These are phyloP conservation scores for Phoenix roebelenii DNA, from an alignment of 176 grass and related monocot genomes.

Conservation along the genomic window DNA sequence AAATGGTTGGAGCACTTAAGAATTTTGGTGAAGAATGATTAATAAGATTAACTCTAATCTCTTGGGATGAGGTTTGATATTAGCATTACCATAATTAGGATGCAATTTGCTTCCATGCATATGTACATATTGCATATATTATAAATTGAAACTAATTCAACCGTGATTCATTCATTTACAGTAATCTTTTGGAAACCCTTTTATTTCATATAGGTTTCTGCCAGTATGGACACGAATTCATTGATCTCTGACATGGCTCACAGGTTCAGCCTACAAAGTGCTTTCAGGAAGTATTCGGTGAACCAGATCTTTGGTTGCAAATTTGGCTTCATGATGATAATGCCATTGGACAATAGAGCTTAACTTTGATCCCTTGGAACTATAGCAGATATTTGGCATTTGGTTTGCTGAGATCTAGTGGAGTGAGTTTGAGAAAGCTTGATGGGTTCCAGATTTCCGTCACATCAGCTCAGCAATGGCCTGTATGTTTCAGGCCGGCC, in stretches of 20 bases:
- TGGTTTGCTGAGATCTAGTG: not conserved
- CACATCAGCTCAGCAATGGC: constrained; percentile 18
- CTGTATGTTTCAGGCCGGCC: constrained; percentile 18
- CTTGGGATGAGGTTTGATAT: too few relatives aligned
- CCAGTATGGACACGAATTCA: not conserved
- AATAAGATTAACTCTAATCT: too few relatives aligned
- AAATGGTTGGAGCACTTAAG: too few relatives aligned
- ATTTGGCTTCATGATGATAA: not conserved
- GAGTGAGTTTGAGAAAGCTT: not conserved
- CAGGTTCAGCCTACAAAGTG: too few relatives aligned
- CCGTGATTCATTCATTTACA: too few relatives aligned
- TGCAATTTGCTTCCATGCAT: too few relatives aligned
- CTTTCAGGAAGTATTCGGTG: not conserved
- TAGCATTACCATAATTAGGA: too few relatives aligned
- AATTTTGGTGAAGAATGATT: too few relatives aligned
- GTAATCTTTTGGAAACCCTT: too few relatives aligned
- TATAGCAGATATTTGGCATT: not conserved
- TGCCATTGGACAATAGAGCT: not conserved
- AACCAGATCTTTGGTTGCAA: not conserved
- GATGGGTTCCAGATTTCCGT: constrained; percentile 19
- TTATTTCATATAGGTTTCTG: not conserved
- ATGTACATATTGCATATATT: too few relatives aligned
- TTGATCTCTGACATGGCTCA: not conserved
- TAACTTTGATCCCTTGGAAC: not conserved
- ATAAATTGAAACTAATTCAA: too few relatives aligned